These are phyloP conservation scores for Nematocida major DNA, from an alignment of 371 early-diverging fungal species.

Conservation along the genomic window DNA sequence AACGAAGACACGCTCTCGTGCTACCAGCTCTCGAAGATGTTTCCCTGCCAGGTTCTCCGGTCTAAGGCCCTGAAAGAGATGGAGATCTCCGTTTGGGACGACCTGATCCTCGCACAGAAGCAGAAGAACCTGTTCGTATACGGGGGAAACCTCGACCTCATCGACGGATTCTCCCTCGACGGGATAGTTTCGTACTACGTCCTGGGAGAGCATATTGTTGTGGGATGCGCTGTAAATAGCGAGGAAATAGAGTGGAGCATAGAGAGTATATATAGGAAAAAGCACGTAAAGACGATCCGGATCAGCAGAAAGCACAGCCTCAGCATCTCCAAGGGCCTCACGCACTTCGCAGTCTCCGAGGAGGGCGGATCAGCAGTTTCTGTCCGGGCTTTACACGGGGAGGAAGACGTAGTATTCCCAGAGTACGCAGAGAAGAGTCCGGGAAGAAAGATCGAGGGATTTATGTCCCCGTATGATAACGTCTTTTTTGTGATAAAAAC, in stretches of 20 bases:
- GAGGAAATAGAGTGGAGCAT: background rate
- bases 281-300: background rate
- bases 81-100: slow-evolving; percentile 6
- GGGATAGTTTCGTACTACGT: background rate
- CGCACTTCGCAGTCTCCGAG: slow-evolving; percentile 3
- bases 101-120: slow-evolving; percentile 6
- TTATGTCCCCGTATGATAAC: slow-evolving; percentile 25
- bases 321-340: background rate
- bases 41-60: slow-evolving; percentile 16
- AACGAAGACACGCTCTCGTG: slow-evolving; percentile 12
- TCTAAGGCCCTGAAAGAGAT: slow-evolving; percentile 7
- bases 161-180: slow-evolving; percentile 31
- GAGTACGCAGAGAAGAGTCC: background rate
- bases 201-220: background rate
- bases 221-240: background rate
- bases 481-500: slow-evolving; percentile 2
- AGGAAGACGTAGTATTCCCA: background rate
- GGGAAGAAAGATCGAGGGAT: slow-evolving; percentile 19
- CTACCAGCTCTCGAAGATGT: slow-evolving; percentile 41
- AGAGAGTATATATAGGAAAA: slow-evolving; percentile 26
- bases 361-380: background rate
- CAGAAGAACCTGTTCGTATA: slow-evolving; percentile 46
- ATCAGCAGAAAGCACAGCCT: background rate
- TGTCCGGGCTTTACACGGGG: too few relatives aligned
- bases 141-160: slow-evolving; percentile 31